Percentiles rank a stretch among this genome's conserved stretches.
Evolutionary conservation across 805 yeast species (phyloP).

Genomic region (Metschnikowia lochheadii): DNA sequence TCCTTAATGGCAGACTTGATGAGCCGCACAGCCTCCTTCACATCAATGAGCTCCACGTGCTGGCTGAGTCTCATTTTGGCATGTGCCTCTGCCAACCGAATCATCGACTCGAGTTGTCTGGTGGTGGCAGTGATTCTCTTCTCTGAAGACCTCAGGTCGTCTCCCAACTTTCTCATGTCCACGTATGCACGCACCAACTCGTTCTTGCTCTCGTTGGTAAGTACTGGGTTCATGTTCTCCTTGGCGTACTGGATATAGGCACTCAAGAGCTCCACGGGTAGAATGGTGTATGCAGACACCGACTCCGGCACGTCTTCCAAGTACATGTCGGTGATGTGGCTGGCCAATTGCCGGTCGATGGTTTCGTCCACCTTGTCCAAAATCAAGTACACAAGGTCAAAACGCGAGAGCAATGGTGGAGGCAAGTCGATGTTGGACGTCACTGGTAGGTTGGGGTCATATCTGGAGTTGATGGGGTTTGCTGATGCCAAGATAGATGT

Average conservation of each 20-base stretch:
- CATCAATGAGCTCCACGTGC: slow-evolving; percentile 74
- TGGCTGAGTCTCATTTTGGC: slow-evolving; percentile 88
- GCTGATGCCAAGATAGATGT: slow-evolving; percentile 96
- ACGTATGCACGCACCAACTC: slow-evolving; percentile 87
- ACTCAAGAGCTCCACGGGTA: slow-evolving; percentile 86
- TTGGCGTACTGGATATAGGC: slow-evolving; percentile 92
- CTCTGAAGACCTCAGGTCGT: slow-evolving; percentile 80
- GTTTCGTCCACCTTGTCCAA: slow-evolving; percentile 88
- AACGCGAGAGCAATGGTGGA: slow-evolving; percentile 91
- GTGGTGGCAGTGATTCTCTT: slow-evolving; percentile 97
- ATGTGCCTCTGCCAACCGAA: slow-evolving; percentile 91
- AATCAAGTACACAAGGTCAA: slow-evolving; percentile 88
- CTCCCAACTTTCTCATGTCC: slow-evolving; percentile 91
- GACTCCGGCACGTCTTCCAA: slow-evolving; percentile 79
- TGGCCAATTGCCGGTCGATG: slow-evolving; percentile 80
- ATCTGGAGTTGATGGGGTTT: slow-evolving; percentile 92
- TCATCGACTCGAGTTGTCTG: slow-evolving; percentile 94
- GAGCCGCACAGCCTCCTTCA: slow-evolving; percentile 86
- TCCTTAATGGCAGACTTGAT: slow-evolving; percentile 94
- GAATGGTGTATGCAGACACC: slow-evolving; percentile 60
- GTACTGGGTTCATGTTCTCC: slow-evolving; percentile 72
- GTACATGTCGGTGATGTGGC: slow-evolving; percentile 87
- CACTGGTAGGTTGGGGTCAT: slow-evolving; percentile 92
- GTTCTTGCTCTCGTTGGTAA: slow-evolving; percentile 75
- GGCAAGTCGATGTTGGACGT: slow-evolving; percentile 94